These are phyloP conservation scores for Trifolium subterraneum DNA, from an alignment of 306 rosid species.

Conservation along the genomic window DNA sequence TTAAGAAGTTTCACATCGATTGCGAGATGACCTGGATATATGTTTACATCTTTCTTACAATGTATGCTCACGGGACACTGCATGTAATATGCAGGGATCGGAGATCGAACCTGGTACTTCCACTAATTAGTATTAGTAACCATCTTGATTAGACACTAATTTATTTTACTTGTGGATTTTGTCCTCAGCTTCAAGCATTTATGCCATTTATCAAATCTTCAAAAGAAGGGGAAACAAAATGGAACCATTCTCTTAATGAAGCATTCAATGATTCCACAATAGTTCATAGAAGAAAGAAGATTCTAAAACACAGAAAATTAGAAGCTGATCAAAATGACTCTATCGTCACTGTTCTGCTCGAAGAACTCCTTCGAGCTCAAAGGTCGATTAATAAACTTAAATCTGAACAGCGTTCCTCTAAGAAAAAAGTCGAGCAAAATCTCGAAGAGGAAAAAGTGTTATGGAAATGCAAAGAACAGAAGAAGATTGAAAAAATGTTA, in stretches of 20 bases:
- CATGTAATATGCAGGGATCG: too few species aligned
- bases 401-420: slow-evolving; percentile 38
- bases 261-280: slow-evolving; percentile 26
- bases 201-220: slow-evolving; percentile 31
- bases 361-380: slow-evolving; percentile 47
- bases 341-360: slow-evolving; percentile 41
- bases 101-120: too few species aligned
- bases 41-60: too few species aligned
- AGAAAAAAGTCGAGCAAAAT: slow-evolving; percentile 51
- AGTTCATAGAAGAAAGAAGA: slow-evolving; percentile 42
- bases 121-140: background rate
- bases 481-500: slow-evolving; percentile 38
- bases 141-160: background rate
- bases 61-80: too few species aligned
- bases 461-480: slow-evolving; percentile 34
- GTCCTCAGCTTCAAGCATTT: slow-evolving; percentile 43
- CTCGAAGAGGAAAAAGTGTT: slow-evolving; percentile 49
- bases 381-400: slow-evolving; percentile 46
- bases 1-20: too few species aligned
- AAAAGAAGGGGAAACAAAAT: slow-evolving; percentile 42
- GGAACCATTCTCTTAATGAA: slow-evolving; percentile 38
- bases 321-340: slow-evolving; percentile 3
- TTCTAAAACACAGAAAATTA: slow-evolving; percentile 10
- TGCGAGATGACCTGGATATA: too few species aligned
- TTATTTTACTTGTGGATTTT: background rate